Evolutionary conservation across 805 yeast genomes (phyloP), one percentile per base, ranked within the genome.

Genomic region (Barnettozyma botsteinii): DNA sequence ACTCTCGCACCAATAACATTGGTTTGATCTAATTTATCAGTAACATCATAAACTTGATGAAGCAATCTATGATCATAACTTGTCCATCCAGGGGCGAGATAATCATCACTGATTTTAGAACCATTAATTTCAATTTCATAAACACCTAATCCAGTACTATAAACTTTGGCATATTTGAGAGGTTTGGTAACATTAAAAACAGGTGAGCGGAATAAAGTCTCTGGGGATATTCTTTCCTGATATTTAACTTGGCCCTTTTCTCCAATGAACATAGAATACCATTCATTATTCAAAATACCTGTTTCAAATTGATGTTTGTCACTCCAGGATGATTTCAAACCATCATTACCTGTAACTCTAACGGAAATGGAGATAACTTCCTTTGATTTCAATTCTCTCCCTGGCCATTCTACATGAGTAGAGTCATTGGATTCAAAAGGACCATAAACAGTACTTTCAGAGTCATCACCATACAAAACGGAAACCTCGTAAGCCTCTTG

Each of bases 101-200:
- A 40, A 17, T 44, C 21, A 8, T 33, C 31, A 20, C 45, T 34
- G n/a, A 47, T 42, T 5, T 32, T 30, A 14, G 17, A 19, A 7
- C 49, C 49, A 25, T 47, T 47, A 18, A 47, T 28, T 33, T 47
- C 51, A 14, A 47, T 27, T 18, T 47, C 49, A 31, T 47, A 47
- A 15, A 47, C 32, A 21, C 50, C 50, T 12, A 47, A 33, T 5
- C 46, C 48, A 4, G 50, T 47, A n/a, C 42, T 17, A 27, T 39
- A 44, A 15, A 44, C 21, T 9, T 32, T 47, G 3, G 48, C 50
- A 17, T 28, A 22, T 33, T 37, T 44, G 24, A 47, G 24, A 4
- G 13, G 9, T 35, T 40, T 41, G 9, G 23, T 4, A 10, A 37
- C 14, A 8, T 19, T 15, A 33, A 44, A 41, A n/a, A 11, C 37